Evolutionary conservation across 257 asterid species (phyloP).

Genomic region (Jacaranda copaia): DNA sequence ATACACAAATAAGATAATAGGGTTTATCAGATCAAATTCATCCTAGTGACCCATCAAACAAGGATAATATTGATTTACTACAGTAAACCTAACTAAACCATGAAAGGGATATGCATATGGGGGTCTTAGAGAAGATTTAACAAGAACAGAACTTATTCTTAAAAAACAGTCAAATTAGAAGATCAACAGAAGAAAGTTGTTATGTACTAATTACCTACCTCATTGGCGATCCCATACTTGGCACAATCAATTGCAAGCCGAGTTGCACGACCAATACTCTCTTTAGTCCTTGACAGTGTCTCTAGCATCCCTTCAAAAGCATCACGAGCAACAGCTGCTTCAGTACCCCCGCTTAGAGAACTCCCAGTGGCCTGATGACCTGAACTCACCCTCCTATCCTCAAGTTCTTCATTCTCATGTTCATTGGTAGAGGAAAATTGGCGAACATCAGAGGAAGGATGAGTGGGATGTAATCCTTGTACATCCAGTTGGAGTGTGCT

Average conservation of each 20-base stretch:
- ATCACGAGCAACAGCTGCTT: constrained; percentile 99
- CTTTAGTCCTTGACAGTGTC: constrained; percentile 97
- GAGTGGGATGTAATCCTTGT: constrained; percentile 53
- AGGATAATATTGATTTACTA: neutral
- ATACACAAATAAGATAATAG: constrained; percentile 3
- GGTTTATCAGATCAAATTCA: constrained; percentile 9
- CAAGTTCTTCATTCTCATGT: constrained; percentile 65
- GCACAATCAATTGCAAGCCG: constrained; percentile 99
- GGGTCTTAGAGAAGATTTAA: constrained; percentile 12
- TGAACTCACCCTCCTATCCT: constrained; percentile 74
- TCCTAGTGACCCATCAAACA: constrained; percentile 30
- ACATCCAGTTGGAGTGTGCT: constrained; percentile 50
- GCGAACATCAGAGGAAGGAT: constrained; percentile 66
- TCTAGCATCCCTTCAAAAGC: constrained; percentile 99
- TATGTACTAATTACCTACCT: constrained; percentile 56
- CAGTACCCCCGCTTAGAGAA: constrained; percentile 89
- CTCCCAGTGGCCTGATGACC: constrained; percentile 72
- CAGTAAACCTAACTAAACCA: neutral
- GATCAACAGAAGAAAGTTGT: constrained; percentile 22
- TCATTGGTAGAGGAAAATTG: constrained; percentile 58
- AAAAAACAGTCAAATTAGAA: constrained; percentile 23
- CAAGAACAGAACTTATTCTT: neutral
- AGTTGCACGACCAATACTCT: constrained; percentile 98
- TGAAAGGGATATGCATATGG: neutral
- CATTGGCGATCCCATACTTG: constrained; percentile 91